Evolutionary conservation across 2,329 filamentous ascomycete genomes (phyloP), one percentile per base, ranked within the genome.

Genomic region (Elsinoe fawcettii): DNA sequence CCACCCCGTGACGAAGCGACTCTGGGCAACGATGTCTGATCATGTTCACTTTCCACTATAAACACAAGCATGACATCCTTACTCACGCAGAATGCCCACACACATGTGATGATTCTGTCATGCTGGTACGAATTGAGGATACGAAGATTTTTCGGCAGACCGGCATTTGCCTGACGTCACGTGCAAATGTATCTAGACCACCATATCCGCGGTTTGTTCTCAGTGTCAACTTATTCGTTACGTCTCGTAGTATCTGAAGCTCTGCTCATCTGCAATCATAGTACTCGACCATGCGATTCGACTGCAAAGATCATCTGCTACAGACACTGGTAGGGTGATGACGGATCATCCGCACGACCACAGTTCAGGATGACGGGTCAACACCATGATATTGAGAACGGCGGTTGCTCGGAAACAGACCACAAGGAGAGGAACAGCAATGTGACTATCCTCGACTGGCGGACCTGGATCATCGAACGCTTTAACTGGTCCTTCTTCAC

Each of bases 401-500:
- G 39, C 7, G 7, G 20, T 22, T 18, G 7, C 16, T 23, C 39
- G 16, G 7, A 8, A 23, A 5, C 14, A 44, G 14, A 44, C 2
- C 16, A 44, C 8, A 20, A 20, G 39, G 39, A 44, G 8, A n/a
- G 20, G 5, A 16, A 44, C 5, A 16, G 8, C 39, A 5, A 12
- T 20, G 4, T 16, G 7, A 44, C 8, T 3, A 5, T 22, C 9
- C 34, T 37, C 39, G 22, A 20, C 39, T 44, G 39, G 39, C 16
- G 39, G 18, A 44, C 39, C 16, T 44, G 39, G 39, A 20, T 44
- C 16, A 5, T 44, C n/a, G 39, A 44, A 23, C 39, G 39, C 16
- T 44, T 44, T 16, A 51, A 51, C 46, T 74, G 74, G 65, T 44
- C 39, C 39, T 44, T 22, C 39, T 76, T 74, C 63, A 76, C 74